phyloP scores from a whole-genome alignment of 2,329 filamentous ascomycete species.

The Penicillium sp. region DNA sequence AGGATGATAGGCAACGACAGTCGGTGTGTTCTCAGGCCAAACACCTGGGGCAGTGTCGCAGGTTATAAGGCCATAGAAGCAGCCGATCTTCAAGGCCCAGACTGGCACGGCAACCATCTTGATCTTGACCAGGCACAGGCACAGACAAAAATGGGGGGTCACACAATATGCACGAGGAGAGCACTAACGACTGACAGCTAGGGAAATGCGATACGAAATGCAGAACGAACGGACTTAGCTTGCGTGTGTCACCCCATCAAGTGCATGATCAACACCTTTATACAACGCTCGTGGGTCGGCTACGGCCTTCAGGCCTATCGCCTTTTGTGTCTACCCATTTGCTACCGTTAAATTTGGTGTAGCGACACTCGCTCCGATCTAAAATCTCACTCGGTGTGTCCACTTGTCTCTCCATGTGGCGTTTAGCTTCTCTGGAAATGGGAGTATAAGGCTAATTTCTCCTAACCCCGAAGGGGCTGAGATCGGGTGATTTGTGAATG shows the following conservation, averaged over 20 bases:
- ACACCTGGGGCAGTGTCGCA: conserved; percentile 32
- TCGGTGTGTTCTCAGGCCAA: conserved; percentile 27
- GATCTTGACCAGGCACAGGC: conserved; percentile 15
- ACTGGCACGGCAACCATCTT: conserved; percentile 24
- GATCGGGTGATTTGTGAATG: conserved; percentile 5
- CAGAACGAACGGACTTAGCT: conserved; percentile 12
- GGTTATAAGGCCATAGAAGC: conserved; percentile 35
- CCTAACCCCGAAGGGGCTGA: background rate
- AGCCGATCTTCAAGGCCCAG: conserved; percentile 26
- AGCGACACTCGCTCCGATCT: background rate
- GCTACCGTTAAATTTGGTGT: background rate
- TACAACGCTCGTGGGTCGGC: conserved; percentile 1
- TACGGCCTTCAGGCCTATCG: conserved; percentile 11
- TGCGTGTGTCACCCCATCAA: conserved; percentile 3
- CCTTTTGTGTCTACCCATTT: conserved; percentile 6
- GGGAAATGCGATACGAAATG: conserved; percentile 3
- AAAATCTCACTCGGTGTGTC: background rate
- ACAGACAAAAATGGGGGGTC: conserved; percentile 5
- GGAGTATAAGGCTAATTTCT: background rate
- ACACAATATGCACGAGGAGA: conserved; percentile 16
- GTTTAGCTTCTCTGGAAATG: background rate
- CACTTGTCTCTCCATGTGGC: conserved; percentile 1
- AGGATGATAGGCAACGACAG: conserved; percentile 21
- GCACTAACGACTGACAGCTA: conserved; percentile 12
- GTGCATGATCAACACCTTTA: conserved; percentile 14